Conservation (phyloP, 2,329 filamentous ascomycete genomes). For the Colletotrichum sojae region DNA sequence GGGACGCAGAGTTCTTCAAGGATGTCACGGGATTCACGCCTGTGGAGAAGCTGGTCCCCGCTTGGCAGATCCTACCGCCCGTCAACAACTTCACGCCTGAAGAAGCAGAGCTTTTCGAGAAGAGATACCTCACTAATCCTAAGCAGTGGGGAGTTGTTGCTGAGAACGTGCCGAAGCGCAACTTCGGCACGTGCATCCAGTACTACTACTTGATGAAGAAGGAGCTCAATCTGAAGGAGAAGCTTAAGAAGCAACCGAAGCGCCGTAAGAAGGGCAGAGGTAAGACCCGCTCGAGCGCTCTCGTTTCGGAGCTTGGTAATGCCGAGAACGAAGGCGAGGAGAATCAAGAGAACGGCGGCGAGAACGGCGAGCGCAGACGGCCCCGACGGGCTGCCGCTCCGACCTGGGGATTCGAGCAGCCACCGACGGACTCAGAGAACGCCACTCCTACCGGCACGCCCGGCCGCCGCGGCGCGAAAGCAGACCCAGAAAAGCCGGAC, state of each 20-base stretch:
- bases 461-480: slow-evolving; percentile 65
- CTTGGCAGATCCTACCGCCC: slow-evolving; percentile 80
- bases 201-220: slow-evolving; percentile 89
- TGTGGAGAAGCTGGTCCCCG: slow-evolving; percentile 75
- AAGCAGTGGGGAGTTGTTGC: slow-evolving; percentile 89
- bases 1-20: slow-evolving; percentile 70
- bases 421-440: slow-evolving; percentile 71
- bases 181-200: slow-evolving; percentile 85
- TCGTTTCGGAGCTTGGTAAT: slow-evolving; percentile 77
- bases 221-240: slow-evolving; percentile 82
- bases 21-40: slow-evolving; percentile 77
- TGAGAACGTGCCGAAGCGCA: slow-evolving; percentile 74
- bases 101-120: slow-evolving; percentile 80
- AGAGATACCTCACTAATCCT: slow-evolving; percentile 80
- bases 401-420: slow-evolving; percentile 77
- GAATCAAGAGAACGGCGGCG: slow-evolving; percentile 68
- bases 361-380: slow-evolving; percentile 72
- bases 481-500: slow-evolving; percentile 59
- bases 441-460: slow-evolving; percentile 71
- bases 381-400: slow-evolving; percentile 78
- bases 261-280: slow-evolving; percentile 64
- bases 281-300: slow-evolving; percentile 73
- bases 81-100: slow-evolving; percentile 81
- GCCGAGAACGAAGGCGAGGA: slow-evolving; percentile 71
- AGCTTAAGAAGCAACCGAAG: slow-evolving; percentile 75